These are phyloP conservation scores for Pelagophyceae sp. DNA, from an alignment of 352 stramenopile species.

Conservation along the genomic window DNA sequence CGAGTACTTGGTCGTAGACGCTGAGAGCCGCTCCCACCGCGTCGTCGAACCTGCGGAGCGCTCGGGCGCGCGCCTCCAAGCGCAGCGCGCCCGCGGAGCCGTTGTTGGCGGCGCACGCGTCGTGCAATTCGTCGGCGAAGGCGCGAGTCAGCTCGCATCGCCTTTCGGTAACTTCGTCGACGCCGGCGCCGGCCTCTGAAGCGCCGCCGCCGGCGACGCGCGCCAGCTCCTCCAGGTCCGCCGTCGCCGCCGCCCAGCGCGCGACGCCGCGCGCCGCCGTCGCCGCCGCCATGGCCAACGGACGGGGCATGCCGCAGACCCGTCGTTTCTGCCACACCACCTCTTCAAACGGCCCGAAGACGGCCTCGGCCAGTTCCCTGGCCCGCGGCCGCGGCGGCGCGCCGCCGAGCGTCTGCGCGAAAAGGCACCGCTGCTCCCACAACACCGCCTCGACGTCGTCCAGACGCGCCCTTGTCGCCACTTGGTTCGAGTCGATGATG, in stretches of 20 bases:
- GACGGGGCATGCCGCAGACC: not conserved
- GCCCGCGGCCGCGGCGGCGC: too few species aligned
- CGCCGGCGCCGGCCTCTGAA: not conserved
- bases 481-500: not conserved
- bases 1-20: conserved; percentile 14
- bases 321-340: not conserved
- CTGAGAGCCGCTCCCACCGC: not conserved
- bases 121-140: not conserved
- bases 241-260: not conserved
- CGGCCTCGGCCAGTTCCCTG: not conserved
- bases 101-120: not conserved
- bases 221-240: conserved; percentile 9
- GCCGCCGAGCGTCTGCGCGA: not conserved
- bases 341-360: not conserved
- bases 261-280: not conserved
- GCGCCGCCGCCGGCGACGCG: not conserved
- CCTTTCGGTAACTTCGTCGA: not conserved
- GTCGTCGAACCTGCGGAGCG: not conserved
- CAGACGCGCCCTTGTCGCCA: not conserved
- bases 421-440: not conserved
- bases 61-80: not conserved
- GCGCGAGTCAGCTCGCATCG: not conserved
- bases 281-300: not conserved
- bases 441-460: not conserved
- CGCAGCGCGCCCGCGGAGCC: not conserved